These are phyloP conservation scores for Paraleonurus japonicus DNA, from an alignment of 257 asterid genomes.

Conservation along the genomic window DNA sequence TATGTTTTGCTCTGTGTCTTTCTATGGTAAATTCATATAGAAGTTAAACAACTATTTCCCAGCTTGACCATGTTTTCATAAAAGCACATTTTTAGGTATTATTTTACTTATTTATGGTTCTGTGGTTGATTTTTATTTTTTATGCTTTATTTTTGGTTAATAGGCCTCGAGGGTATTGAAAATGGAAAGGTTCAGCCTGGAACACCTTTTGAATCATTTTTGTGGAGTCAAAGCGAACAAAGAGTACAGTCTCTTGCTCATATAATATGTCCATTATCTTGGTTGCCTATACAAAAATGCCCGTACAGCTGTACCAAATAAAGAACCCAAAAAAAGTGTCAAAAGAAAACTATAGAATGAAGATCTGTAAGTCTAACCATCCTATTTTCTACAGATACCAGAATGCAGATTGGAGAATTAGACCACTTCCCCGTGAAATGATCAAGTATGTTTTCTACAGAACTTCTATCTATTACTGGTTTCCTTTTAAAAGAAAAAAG, in stretches of 20 bases:
- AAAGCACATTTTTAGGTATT: not conserved
- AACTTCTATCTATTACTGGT: constrained; percentile 5
- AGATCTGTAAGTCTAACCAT: constrained; percentile 27
- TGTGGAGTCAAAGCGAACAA: constrained; percentile 94
- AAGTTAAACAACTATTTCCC: not conserved
- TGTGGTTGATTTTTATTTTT: constrained; percentile 24
- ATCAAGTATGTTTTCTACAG: constrained; percentile 49
- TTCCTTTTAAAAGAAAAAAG: not conserved
- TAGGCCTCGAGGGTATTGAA: constrained; percentile 96
- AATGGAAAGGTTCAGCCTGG: constrained; percentile 88
- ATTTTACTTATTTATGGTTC: constrained; percentile 9
- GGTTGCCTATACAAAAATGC: constrained; percentile 11
- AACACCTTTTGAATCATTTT: constrained; percentile 71
- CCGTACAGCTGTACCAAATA: constrained; percentile 4
- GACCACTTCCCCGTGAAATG: constrained; percentile 94
- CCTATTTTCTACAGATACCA: constrained; percentile 66
- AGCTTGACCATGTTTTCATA: not conserved
- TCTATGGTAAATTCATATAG: not conserved
- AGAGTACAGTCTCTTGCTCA: constrained; percentile 59
- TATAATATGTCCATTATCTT: constrained; percentile 19
- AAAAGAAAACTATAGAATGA: not conserved
- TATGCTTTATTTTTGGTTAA: constrained; percentile 19
- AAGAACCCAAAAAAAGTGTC: constrained; percentile 4
- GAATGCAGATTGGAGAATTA: constrained; percentile 98
- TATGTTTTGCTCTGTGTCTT: not conserved